Base-by-base conservation (phyloP, 2,329 filamentous ascomycete genomes). In the Hypoxylon sp. region DNA sequence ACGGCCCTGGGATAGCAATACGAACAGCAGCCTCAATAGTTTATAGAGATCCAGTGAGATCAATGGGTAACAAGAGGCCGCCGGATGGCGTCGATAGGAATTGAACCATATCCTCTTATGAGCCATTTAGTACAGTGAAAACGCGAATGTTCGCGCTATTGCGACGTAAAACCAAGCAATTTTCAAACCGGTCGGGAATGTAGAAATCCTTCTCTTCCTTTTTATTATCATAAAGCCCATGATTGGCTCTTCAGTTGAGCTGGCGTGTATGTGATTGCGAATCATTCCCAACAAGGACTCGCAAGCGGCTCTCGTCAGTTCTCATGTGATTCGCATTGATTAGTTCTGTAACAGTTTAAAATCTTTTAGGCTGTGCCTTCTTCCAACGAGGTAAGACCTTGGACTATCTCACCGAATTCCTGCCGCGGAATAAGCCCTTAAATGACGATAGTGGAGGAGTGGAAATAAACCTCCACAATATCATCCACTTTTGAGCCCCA, bases 381-480 rank as follows among this genome's bases (percentile, higher is more conserved):
- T 55, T 63, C 60, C 4, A 66, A 69, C 55, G 66, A 66, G 63
- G 66, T 61, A 69, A 66, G 63, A 69, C 63, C 63, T 66, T 63
- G 60, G 63, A 69, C 55, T 66, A 69, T 69, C 66, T 63, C 63
- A 60, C 66, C 66, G 66, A 69, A 63, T 60, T 61, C 41, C 47
- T 63, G 53, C 66, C 66, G 63, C 45, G 52, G 9, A 43, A 59
- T 61, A 63, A 32, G 54, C 43, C 51, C 29, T 59, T 54, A 52
- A 60, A 60, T 65, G 55, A 62, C 41, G 56, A 63, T 58, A 59
- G 66, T 69, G 66, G 63, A 47, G 50, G 34, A 69, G 59, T 66
- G 63, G 66, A 63, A 66, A 69, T 69, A 69, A 68, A 69, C 66
- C 66, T 63, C 66, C 66, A 69, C 66, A 61, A 66, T 61, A 61